Percentiles rank a stretch among this genome's conserved stretches.
phyloP scores from a whole-genome alignment of 768 basidiomycete species.

The Serendipita sp. region DNA sequence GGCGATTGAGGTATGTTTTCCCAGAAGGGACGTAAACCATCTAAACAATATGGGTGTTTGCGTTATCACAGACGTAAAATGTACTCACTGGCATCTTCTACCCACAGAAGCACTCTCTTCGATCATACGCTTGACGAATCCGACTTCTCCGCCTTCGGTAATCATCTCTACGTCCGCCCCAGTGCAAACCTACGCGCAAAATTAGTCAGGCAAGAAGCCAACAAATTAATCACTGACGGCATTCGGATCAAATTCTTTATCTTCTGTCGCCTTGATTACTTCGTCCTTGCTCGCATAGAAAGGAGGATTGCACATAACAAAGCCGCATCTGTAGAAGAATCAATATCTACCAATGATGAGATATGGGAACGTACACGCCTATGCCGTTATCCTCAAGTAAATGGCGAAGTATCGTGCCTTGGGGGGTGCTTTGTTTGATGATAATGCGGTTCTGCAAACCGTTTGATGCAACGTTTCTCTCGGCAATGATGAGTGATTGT shows the following conservation, averaged over 20 bases:
- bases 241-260: constrained; percentile 49
- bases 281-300: constrained; percentile 75
- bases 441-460: constrained; percentile 32
- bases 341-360: background rate
- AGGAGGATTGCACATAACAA: constrained; percentile 93
- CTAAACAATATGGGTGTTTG: constrained; percentile 21
- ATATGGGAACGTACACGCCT: background rate
- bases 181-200: constrained; percentile 49
- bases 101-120: constrained; percentile 41
- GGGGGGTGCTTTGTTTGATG: constrained; percentile 20
- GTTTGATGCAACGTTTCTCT: constrained; percentile 41
- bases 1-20: constrained; percentile 61
- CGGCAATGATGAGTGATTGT: constrained; percentile 39
- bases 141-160: constrained; percentile 67
- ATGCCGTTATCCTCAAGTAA: constrained; percentile 14
- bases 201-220: background rate
- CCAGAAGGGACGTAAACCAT: constrained; percentile 91
- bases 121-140: constrained; percentile 65
- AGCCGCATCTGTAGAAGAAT: constrained; percentile 34
- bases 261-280: constrained; percentile 35
- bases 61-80: background rate
- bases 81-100: constrained; percentile 40
- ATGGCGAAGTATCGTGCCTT: constrained; percentile 32
- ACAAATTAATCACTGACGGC: constrained; percentile 34
- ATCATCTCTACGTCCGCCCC: constrained; percentile 82